Evolutionary conservation across 257 asterid species (phyloP).

Genomic region (Leptodermis oblonga): DNA sequence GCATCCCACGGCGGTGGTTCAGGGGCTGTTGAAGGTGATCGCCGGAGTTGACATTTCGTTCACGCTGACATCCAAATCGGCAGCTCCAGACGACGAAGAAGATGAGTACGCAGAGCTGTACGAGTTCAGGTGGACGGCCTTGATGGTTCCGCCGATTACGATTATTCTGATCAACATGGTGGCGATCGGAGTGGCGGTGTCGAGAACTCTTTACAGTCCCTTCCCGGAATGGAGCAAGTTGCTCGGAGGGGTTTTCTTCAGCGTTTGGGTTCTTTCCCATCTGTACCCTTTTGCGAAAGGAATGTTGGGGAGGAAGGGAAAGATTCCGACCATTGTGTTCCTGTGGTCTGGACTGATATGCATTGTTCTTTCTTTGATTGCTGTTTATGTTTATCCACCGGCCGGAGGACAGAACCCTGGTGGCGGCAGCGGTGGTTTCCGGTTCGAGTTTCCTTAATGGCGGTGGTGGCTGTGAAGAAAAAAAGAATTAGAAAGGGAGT

Average conservation of each 20-base stretch:
- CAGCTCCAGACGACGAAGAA: conserved; percentile 64
- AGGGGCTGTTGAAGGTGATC: conserved; percentile 74
- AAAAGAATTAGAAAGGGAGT: neutral
- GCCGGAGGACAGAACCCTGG: conserved; percentile 33
- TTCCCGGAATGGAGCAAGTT: conserved; percentile 88
- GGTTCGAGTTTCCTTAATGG: conserved; percentile 38
- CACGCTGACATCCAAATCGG: conserved; percentile 74
- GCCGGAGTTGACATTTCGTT: conserved; percentile 86
- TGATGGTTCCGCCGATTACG: conserved; percentile 83
- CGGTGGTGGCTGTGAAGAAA: neutral
- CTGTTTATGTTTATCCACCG: conserved; percentile 67
- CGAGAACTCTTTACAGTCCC: conserved; percentile 70
- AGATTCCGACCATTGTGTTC: conserved; percentile 77
- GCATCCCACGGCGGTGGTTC: conserved; percentile 83
- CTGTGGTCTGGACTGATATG: conserved; percentile 91
- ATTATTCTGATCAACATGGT: conserved; percentile 71
- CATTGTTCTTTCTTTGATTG: conserved; percentile 65
- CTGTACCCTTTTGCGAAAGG: conserved; percentile 89
- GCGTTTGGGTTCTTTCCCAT: conserved; percentile 91
- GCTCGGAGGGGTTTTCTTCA: conserved; percentile 79
- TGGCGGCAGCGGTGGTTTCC: conserved; percentile 21
- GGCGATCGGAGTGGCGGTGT: conserved; percentile 64
- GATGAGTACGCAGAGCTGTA: conserved; percentile 79
- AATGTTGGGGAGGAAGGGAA: conserved; percentile 75
- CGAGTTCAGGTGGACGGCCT: conserved; percentile 72